phyloP scores from a whole-genome alignment of 2,329 filamentous ascomycete species.

The Stagonosporopsis rhizophila region DNA sequence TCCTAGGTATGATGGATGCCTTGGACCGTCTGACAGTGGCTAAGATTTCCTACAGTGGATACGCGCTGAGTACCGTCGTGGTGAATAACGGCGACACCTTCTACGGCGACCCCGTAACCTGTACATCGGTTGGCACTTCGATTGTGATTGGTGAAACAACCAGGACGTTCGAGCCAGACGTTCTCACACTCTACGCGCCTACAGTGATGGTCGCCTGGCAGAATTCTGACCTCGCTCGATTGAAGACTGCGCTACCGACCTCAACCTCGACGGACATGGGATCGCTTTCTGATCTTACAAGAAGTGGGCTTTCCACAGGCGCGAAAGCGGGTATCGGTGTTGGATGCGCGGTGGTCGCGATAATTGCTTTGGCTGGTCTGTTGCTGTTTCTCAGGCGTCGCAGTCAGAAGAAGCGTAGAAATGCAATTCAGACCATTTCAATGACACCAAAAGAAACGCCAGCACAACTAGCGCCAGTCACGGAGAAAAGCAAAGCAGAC shows the following conservation, averaged over 20 bases:
- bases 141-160: neutral
- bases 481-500: neutral
- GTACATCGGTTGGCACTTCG: slow-evolving; percentile 1
- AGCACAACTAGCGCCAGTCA: neutral
- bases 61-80: neutral
- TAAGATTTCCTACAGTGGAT: neutral
- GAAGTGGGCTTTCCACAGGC: neutral
- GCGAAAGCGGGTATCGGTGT: neutral
- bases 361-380: neutral
- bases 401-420: neutral
- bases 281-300: neutral
- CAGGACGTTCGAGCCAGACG: neutral
- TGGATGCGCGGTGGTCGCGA: neutral
- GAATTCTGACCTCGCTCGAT: neutral
- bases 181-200: slow-evolving; percentile 1
- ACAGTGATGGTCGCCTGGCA: slow-evolving; percentile 8
- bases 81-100: neutral
- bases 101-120: slow-evolving; percentile 1
- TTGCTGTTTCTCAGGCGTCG: neutral
- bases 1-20: neutral
- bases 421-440: neutral
- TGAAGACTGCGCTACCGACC: neutral
- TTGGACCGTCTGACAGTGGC: neutral
- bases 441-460: neutral
- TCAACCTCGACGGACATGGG: neutral